Evolutionary conservation across 306 rosid genomes (phyloP), one percentile per base, ranked within the genome.

Genomic region (Cicer judaicum): DNA sequence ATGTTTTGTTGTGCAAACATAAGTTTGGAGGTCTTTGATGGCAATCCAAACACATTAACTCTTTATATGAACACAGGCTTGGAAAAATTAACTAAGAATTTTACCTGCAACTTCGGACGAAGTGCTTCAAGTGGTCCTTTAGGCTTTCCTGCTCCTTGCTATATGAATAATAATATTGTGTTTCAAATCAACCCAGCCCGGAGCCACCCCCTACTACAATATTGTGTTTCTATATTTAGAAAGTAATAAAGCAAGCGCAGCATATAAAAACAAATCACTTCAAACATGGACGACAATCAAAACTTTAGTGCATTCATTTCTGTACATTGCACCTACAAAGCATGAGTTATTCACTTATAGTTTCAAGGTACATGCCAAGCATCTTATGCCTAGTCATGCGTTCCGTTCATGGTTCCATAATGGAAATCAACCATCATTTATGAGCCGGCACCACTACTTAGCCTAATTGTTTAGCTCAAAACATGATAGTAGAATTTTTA

Each of bases 111-210:
- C 91, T 93, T 93, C 7, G 98, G 98, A 68, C 97, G 96, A 77
- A 93, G 98, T 74, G 93, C 97, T 86, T 93, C 97, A 70, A 89
- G 97, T 21, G 98, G 98, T 78, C 98, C 98, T 88, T 93, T 93
- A 39, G 98, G 97, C 84, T 93, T 93, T 79, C 88, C 88, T 54
- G 87, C 87, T 64, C 96, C 98, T 83, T 93, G 96, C 90, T 85
- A 70, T 81, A 83, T 76, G 55, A 83, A 80, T 72, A 73, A 76
- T 62, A 59, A 21, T 21, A 18, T n/a, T n/a, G 19, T 18, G 19
- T 18, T 18, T 24, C 34, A 24, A 24, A 24, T 24, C 34, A 24
- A 2, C 34, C 34, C 34, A 24, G 4, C 34, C 34, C 4, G 4
- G 34, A 24, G 34, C 4, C 34, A 24, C 34, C 34, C n/a, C 34